phyloP scores from a whole-genome alignment of 2,329 filamentous ascomycete genomes.

The Hysterium pulicare region DNA sequence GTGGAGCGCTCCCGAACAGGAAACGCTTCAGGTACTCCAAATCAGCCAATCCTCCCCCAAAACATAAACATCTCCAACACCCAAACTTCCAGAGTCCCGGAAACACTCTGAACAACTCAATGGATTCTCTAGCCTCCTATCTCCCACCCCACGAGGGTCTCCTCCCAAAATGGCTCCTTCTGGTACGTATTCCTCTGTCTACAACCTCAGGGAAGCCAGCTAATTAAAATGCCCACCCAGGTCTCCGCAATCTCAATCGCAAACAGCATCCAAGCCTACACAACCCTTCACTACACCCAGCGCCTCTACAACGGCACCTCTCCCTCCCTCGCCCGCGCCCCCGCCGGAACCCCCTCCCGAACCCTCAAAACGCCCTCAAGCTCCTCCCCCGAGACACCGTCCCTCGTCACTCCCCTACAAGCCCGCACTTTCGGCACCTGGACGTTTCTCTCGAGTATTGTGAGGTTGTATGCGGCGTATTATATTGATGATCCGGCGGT shows the following conservation, averaged over 20 bases:
- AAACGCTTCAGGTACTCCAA: no score
- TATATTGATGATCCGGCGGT: constrained; percentile 68
- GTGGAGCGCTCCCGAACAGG: no score
- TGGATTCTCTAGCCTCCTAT: no score
- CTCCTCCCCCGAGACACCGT: constrained; percentile 39
- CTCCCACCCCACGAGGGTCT: constrained; percentile 49
- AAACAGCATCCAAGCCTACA: constrained; percentile 83
- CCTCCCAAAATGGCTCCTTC: constrained; percentile 63
- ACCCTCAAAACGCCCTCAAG: constrained; percentile 41
- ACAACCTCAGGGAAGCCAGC: constrained; percentile 7
- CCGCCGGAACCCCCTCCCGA: constrained; percentile 46
- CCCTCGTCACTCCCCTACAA: constrained; percentile 67
- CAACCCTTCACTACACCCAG: constrained; percentile 75
- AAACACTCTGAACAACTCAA: no score
- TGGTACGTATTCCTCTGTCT: constrained; percentile 46
- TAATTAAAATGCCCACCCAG: constrained; percentile 49
- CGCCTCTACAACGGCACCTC: constrained; percentile 73
- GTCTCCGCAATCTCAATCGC: constrained; percentile 76
- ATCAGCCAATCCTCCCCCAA: no score
- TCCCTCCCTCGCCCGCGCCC: constrained; percentile 38
- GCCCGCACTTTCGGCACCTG: constrained; percentile 83
- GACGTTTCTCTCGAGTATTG: constrained; percentile 73
- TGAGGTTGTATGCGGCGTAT: constrained; percentile 82
- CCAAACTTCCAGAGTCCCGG: no score
- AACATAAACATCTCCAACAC: no score